Conservation (phyloP, 495 filamentous ascomycete genomes). For the Annulohypoxylon moriforme region DNA sequence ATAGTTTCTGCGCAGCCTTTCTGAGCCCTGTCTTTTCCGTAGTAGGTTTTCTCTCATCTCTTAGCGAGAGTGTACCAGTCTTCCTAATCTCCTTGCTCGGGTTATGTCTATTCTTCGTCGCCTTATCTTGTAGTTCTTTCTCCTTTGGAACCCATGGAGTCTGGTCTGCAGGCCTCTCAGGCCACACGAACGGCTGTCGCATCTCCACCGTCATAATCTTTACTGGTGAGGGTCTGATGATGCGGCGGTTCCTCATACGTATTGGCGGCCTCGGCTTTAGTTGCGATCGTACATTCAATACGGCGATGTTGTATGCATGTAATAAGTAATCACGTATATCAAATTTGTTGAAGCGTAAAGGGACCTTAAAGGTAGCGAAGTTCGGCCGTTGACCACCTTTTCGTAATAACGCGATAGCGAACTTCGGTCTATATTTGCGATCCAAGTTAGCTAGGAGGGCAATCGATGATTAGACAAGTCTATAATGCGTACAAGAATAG, state of each 20-base stretch:
- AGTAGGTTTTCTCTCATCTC: conserved; percentile 49
- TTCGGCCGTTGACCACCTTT: conserved; percentile 76
- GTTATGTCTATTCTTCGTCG: conserved; percentile 53
- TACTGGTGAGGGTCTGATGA: conserved; percentile 70
- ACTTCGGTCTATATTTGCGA: conserved; percentile 71
- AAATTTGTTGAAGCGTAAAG: conserved; percentile 89
- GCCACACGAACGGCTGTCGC: conserved; percentile 85
- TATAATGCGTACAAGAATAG: conserved; percentile 71
- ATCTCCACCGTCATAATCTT: conserved; percentile 96
- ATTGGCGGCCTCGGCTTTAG: conserved; percentile 74
- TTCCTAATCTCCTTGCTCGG: conserved; percentile 35
- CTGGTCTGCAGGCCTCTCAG: conserved; percentile 68
- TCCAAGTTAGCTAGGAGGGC: conserved; percentile 8
- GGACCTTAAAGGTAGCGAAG: conserved; percentile 86
- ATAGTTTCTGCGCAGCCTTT: conserved; percentile 69
- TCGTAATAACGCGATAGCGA: conserved; percentile 78
- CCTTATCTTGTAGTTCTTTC: conserved; percentile 56
- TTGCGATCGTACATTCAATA: conserved; percentile 78
- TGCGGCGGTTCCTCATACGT: conserved; percentile 56
- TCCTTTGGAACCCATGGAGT: conserved; percentile 43
- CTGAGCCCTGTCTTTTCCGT: conserved; percentile 53
- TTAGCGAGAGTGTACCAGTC: conserved; percentile 37
- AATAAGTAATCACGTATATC: conserved; percentile 91
- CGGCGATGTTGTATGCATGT: conserved; percentile 75
- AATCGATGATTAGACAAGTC: background rate